These are phyloP conservation scores for Wickerhamiella cacticola DNA, from an alignment of 805 yeast species.

Conservation along the genomic window DNA sequence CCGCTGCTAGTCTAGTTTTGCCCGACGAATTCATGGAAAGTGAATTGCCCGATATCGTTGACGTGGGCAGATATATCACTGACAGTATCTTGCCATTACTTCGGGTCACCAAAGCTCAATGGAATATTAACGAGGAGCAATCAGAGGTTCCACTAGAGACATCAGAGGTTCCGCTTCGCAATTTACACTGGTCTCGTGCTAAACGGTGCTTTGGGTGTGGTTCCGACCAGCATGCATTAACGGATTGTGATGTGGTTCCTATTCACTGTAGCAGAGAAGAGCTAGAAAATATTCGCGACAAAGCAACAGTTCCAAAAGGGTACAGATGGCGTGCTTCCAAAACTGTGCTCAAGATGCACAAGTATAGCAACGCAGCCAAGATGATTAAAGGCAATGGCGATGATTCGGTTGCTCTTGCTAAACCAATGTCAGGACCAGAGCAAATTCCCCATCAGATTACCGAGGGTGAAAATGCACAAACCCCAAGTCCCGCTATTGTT, in stretches of 20 bases:
- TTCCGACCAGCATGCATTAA: conserved; percentile 8
- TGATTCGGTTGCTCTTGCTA: too few relatives aligned
- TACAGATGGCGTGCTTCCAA: conserved; percentile 12
- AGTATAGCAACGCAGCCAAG: background rate
- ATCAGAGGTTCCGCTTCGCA: background rate
- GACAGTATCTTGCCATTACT: conserved; percentile 7
- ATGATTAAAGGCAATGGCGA: too few relatives aligned
- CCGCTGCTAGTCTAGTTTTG: conserved; percentile 10
- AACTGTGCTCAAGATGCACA: conserved; percentile 14
- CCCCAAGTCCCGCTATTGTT: too few relatives aligned
- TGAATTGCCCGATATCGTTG: conserved; percentile 5
- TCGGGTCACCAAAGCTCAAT: conserved; percentile 5
- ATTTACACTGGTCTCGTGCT: conserved; percentile 13
- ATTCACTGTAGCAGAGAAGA: conserved; percentile 3
- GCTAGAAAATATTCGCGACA: conserved; percentile 6
- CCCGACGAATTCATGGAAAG: conserved; percentile 12
- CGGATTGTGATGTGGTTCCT: conserved; percentile 3
- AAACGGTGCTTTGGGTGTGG: conserved; percentile 13
- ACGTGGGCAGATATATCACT: conserved; percentile 11
- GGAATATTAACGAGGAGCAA: conserved; percentile 3
- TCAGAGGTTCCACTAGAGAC: too few relatives aligned
- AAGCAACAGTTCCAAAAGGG: conserved; percentile 7
- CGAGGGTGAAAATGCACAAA: too few relatives aligned
- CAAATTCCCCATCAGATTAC: too few relatives aligned
- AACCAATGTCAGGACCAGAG: too few relatives aligned